Percentiles rank a stretch among this genome's conserved stretches.
phyloP scores from a whole-genome alignment of 768 basidiomycete species.

The Tephrocybe sp. region DNA sequence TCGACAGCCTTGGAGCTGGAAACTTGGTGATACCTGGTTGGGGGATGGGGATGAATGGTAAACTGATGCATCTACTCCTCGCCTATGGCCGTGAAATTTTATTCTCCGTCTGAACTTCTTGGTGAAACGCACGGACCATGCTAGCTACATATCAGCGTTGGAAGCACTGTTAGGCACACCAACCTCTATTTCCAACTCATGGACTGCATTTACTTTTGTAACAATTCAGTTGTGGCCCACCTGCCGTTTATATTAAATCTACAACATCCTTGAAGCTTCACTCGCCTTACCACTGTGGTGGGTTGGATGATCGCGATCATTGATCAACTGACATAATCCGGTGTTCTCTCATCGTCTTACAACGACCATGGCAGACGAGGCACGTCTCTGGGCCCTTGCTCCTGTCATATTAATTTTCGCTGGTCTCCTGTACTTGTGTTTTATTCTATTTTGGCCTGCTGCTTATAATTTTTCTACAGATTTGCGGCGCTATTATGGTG shows the following conservation, averaged over 20 bases:
- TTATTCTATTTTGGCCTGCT: constrained; percentile 4
- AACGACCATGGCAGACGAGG: constrained; percentile 8
- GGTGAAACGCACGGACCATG: constrained; percentile 17
- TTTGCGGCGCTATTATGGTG: constrained; percentile 59
- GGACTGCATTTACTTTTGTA: not conserved
- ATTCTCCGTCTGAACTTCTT: constrained; percentile 23
- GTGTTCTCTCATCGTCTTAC: too few relatives aligned
- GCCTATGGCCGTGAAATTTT: constrained; percentile 17
- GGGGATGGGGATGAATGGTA: constrained; percentile 1
- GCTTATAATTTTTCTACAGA: constrained; percentile 24
- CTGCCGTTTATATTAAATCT: too few relatives aligned
- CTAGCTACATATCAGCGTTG: not conserved
- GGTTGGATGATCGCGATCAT: too few relatives aligned
- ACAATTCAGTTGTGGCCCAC: too few relatives aligned
- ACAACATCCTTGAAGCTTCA: too few relatives aligned
- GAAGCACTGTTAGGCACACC: not conserved
- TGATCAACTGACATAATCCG: not conserved
- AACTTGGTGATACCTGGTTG: not conserved
- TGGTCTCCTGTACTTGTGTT: constrained; percentile 36
- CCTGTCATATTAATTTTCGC: constrained; percentile 45
- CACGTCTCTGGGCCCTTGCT: constrained; percentile 29
- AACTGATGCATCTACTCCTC: constrained; percentile 10
- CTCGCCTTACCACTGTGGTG: too few relatives aligned
- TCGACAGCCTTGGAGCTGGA: not conserved
- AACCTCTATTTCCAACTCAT: not conserved